Evolutionary conservation across 2,329 filamentous ascomycete species (phyloP), one percentile per base, ranked within the genome.

Genomic region (Ampelomyces quisqualis): DNA sequence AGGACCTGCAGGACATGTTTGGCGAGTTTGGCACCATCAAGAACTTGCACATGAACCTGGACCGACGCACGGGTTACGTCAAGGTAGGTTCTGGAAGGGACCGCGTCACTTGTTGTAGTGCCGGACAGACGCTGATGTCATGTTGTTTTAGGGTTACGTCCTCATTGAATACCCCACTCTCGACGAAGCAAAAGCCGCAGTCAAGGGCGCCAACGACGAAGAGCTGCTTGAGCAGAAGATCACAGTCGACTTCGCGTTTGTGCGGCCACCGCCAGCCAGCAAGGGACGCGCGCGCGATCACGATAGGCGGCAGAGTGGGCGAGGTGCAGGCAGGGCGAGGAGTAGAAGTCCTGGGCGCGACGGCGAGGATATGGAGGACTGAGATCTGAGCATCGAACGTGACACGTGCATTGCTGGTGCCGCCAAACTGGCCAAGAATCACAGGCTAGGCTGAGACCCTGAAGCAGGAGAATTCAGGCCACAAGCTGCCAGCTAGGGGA

Each of bases 11-110:
- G 60, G 88, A 93, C 67, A 78, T 82, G 67, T 93, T 93, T 67
- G 85, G 82, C 60, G 88, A 93, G 58, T 93, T 79, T 62, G 88
- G 88, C 57, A 86, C 91, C 70, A 88, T 93, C 61, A 90, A 90
- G 77, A 93, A 93, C 63, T 66, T 91, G 63, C 88, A 93, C 62
- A 70, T 93, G 64, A 93, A 93, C 64, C 73, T 93, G 49, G 88
- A 93, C 65, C 77, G 88, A 38, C 77, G 88, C 59, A 91, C 85
- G 47, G 88, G 88, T 64, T 93, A 91, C 62, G 88, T 91, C 57
- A 93, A 93, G 84, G 88, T 87, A 60, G 8, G 51, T 17, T 10
- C 2, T n/a, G n/a, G n/a, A n/a, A n/a, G n/a, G n/a, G n/a, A n/a
- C n/a, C n/a, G n/a, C n/a, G n/a, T n/a, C n/a, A n/a, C n/a, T n/a